These are phyloP conservation scores for Syzygium grande DNA, from an alignment of 345 rosid genomes.

Conservation along the genomic window DNA sequence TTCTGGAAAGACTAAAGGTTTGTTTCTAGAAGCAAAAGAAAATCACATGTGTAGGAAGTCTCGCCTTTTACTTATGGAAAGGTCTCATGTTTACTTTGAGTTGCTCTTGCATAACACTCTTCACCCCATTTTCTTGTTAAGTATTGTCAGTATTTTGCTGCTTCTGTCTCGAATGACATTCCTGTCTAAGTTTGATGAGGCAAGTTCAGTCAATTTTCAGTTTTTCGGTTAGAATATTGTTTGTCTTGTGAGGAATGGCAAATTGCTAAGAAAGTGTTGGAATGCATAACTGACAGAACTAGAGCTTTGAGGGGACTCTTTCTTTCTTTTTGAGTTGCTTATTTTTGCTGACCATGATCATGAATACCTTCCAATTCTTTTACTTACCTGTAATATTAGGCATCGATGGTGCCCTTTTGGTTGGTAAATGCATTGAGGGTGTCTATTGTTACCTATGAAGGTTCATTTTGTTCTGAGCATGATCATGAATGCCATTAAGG, in stretches of 20 bases:
- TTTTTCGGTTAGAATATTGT: neutral
- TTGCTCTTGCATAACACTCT: neutral
- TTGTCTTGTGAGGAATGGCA: neutral
- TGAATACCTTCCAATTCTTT: neutral
- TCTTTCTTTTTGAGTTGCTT: neutral
- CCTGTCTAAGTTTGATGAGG: neutral
- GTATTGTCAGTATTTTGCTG: neutral
- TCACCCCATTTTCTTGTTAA: neutral
- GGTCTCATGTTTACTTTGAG: neutral
- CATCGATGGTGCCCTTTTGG: neutral
- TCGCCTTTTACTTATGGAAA: neutral
- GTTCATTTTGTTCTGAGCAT: slow-evolving; percentile 23
- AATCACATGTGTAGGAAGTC: neutral
- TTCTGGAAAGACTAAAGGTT: slow-evolving; percentile 76
- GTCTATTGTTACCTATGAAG: neutral
- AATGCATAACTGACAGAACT: neutral
- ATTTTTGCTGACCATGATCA: neutral
- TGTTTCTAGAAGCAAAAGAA: slow-evolving; percentile 1
- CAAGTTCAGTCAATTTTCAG: neutral
- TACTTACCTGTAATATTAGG: neutral
- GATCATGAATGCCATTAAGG: slow-evolving; percentile 21
- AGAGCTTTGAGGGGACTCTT: neutral
- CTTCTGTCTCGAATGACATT: neutral
- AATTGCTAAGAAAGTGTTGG: neutral
- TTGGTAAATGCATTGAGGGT: neutral